Base-by-base conservation (phyloP, 139 green algal genomes). In the Picochlorum sp. region DNA sequence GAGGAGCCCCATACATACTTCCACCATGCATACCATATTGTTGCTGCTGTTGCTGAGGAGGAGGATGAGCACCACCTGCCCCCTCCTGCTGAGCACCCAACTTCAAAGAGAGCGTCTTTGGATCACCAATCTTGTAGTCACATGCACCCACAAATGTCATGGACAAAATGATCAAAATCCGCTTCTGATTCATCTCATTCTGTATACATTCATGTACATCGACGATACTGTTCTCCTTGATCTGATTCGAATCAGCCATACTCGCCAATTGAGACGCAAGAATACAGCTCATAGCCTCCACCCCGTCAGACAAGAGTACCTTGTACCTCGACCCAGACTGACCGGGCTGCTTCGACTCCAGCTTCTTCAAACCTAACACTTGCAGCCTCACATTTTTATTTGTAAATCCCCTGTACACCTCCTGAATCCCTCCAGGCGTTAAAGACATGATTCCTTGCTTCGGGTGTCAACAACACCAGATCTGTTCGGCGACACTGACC, bases 261-360 rank as follows among this genome's bases (percentile, higher is more conserved):
- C 87, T 66, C 18, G 80, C 81, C 20, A 96, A 62, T 76, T 96
- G 85, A 0, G 80, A 86, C 11, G 89, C 82, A 23, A 95, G 64
- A 83, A 97, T 92, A 18, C 77, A 77, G 14, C 72, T 73, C 21
- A 70, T 68, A 21, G 49, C 41, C 34, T 67, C 49, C 47, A 66
- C 14, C 9, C 86, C 86, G 51, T 94, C 86, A 21, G 71, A 83
- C 4, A 92, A 30, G 13, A 82, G 55, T 11, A 94, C 26, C 2
- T 84, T 74, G 56, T 73, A 94, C 8, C 47, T 18, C 8, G 47
- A 26, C 47, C 47, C 47, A 20, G 47, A 54, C 47, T 54, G 47
- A 10, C 47, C 47, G 15, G 47, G 47, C 47, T 54, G 47, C 10
- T 49, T 24, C 34, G 66, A 64, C 26, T 67, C 31, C 49, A 83